Evolutionary conservation across 2,329 filamentous ascomycete genomes (phyloP).

Genomic region (Colletotrichum neosansevieriae): DNA sequence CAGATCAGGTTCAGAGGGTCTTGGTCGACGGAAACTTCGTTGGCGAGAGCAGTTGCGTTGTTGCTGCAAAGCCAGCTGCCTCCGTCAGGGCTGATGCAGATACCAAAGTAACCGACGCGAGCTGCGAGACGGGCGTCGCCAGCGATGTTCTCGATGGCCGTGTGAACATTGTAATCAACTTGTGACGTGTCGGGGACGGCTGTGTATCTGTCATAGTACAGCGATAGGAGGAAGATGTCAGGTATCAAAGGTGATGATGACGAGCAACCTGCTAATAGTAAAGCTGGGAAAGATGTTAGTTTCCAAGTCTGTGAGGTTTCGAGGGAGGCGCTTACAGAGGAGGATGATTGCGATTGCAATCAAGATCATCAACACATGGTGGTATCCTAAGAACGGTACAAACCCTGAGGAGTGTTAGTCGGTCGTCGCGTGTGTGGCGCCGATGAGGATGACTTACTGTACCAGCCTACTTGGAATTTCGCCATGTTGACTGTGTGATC

Average conservation of each 20-base stretch:
- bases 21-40: conserved; percentile 89
- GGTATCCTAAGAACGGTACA: conserved; percentile 77
- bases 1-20: conserved; percentile 97
- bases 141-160: conserved; percentile 90
- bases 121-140: conserved; percentile 86
- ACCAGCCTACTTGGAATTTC: conserved; percentile 62
- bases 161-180: conserved; percentile 88
- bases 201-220: conserved; percentile 92
- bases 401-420: conserved; percentile 59
- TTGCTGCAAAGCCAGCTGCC: conserved; percentile 96
- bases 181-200: conserved; percentile 87
- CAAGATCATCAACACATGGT: conserved; percentile 96
- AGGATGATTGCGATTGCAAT: conserved; percentile 95
- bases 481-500: conserved; percentile 44
- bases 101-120: conserved; percentile 96
- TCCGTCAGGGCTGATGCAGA: conserved; percentile 92
- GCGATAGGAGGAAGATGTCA: conserved; percentile 95
- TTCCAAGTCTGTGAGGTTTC: not conserved
- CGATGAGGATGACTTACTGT: conserved; percentile 53
- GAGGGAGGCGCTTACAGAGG: conserved; percentile 75
- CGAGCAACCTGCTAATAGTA: conserved; percentile 94
- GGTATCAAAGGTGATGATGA: conserved; percentile 96
- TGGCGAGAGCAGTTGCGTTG: conserved; percentile 93
- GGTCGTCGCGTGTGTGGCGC: not conserved
- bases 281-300: conserved; percentile 67